These are phyloP conservation scores for Colletotrichum gloeosporioides DNA, from an alignment of 2,329 filamentous ascomycete genomes.

Conservation along the genomic window DNA sequence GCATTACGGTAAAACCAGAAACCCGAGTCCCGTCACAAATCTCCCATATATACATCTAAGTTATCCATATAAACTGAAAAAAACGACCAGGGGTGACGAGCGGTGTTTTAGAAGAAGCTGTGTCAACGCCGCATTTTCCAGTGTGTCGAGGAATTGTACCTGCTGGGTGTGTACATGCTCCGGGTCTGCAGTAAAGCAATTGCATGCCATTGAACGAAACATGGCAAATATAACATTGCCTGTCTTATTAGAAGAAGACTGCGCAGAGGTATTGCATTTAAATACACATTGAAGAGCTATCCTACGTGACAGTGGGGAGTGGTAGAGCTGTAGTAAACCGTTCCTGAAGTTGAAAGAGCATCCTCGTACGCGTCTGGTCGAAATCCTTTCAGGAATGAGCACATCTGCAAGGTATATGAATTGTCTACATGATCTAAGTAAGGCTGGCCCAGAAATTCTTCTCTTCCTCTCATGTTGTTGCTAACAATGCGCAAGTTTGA, in stretches of 20 bases:
- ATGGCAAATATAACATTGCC: too few species aligned
- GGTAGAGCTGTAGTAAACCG: fast-evolving
- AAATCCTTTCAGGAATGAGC: fast-evolving
- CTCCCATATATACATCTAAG: too few species aligned
- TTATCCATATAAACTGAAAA: too few species aligned
- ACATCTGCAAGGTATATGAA: neutral
- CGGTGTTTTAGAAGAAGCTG: too few species aligned
- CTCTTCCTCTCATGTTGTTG: neutral
- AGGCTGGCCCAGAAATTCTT: fast-evolving
- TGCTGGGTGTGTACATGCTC: neutral
- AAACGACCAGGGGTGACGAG: too few species aligned
- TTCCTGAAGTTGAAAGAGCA: neutral
- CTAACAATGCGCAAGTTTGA: neutral
- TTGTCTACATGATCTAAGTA: neutral
- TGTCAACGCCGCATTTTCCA: too few species aligned
- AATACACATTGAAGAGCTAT: neutral
- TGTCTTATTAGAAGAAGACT: neutral
- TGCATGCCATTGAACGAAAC: neutral
- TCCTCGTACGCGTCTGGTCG: neutral
- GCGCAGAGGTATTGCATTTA: fast-evolving
- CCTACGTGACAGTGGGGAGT: neutral
- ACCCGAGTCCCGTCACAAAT: neutral
- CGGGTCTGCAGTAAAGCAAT: neutral
- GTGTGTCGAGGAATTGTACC: too few species aligned
- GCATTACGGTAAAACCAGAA: too few species aligned